These are phyloP conservation scores for Suillus plorans DNA, from an alignment of 768 basidiomycete genomes.

Conservation along the genomic window DNA sequence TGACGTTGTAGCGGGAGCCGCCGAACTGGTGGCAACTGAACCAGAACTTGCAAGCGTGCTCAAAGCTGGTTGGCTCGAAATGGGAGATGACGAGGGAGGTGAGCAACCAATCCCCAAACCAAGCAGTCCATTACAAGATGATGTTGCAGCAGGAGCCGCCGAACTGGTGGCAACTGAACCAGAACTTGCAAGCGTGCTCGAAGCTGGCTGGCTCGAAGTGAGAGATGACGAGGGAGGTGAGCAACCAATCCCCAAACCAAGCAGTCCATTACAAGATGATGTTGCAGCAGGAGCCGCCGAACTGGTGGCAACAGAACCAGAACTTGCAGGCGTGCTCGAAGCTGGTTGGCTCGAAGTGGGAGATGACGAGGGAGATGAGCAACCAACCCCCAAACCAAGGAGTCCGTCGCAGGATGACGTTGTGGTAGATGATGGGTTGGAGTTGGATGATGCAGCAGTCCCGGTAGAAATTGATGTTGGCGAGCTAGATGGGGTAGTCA, in stretches of 20 bases:
- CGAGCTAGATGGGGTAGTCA: background rate
- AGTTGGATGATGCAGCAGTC: background rate
- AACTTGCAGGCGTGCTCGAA: constrained; percentile 4
- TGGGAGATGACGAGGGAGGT: constrained; percentile 4
- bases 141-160: constrained; percentile 2
- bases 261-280: constrained; percentile 14
- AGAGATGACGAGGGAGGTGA: constrained; percentile 9
- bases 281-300: background rate
- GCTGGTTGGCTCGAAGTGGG: constrained; percentile 7
- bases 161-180: constrained; percentile 6
- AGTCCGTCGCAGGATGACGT: constrained; percentile 4
- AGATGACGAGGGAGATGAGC: constrained; percentile 5
- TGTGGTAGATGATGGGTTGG: background rate
- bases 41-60: constrained; percentile 5
- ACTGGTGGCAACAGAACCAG: background rate
- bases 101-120: constrained; percentile 16
- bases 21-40: background rate
- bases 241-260: constrained; percentile 21
- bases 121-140: constrained; percentile 6
- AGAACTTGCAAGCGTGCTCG: background rate
- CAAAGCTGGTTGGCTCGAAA: constrained; percentile 6
- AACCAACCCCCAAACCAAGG: constrained; percentile 15
- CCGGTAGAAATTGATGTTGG: background rate
- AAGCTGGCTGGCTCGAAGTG: background rate
- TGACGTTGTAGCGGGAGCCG: background rate